Evolutionary conservation across 805 yeast genomes (phyloP), one percentile per base, ranked within the genome.

Genomic region (Kregervanrija delftensis): DNA sequence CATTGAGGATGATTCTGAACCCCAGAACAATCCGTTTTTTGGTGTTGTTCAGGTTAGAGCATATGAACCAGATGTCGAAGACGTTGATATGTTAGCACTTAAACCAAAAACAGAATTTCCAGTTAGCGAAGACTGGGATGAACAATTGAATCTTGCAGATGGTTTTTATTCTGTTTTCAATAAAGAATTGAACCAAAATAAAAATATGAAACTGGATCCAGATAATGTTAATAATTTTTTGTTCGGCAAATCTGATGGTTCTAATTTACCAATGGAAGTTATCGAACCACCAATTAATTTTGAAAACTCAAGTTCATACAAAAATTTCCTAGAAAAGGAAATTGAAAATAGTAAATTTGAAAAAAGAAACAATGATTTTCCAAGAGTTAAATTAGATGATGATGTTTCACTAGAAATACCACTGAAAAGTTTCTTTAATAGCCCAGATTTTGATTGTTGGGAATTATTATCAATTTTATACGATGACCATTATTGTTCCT

Each of bases 1-100:
- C 30, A 39, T 42, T 10, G 40, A 41, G 15, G 45, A 44, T 36
- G 30, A 57, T 11, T 11, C 30, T 4, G 36, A 16, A 33, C n/a
- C 31, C 2, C 30, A 30, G 11, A 17, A 12, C 2, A 35, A 40
- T 13, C 46, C 39, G 57, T 50, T 58, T 60, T 49, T 52, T 14
- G 74, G 71, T 2, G 58, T 79, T 15, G 69, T 82, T 6, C 69
- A 73, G 40, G 86, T 81, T 51, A 82, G 78, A 53, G 83, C 79
- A 3, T 85, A 76, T 57, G 93, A 85, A 59, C 91, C 91, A 0
- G 77, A 78, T 46, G 63, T 74, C 12, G 66, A 65, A 17, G 75
- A 68, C 30, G 57, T 66, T 1, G 80, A 76, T 54, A 64, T 72
- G 59, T 73, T 56, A 33, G 69, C 65, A 49, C 61, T 68, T 51